A percentile compares a stretch with the other conserved stretches of the same genome.
phyloP scores from a whole-genome alignment of 768 basidiomycete species.

The Arthromyces matolae region DNA sequence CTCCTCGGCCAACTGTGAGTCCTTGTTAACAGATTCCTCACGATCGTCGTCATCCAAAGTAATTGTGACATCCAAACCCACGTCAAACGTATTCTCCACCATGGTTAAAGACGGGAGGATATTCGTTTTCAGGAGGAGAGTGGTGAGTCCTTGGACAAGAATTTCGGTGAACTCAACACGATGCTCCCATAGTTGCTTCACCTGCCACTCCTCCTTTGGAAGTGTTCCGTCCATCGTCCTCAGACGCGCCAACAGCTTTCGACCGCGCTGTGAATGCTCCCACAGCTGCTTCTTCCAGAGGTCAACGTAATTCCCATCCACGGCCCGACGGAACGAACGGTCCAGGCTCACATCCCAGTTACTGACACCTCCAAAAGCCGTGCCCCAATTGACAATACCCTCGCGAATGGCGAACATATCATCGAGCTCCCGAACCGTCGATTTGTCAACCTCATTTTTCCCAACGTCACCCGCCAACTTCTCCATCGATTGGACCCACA shows the following conservation, averaged over 20 bases:
- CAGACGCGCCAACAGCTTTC: not conserved
- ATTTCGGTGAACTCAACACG: slow-evolving; percentile 1
- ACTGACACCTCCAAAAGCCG: not conserved
- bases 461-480: too few species aligned
- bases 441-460: not conserved
- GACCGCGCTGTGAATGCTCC: not conserved
- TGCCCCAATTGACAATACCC: not conserved
- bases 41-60: too few species aligned
- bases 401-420: not conserved
- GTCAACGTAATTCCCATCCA: not conserved
- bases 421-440: not conserved
- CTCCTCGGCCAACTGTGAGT: too few species aligned
- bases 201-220: slow-evolving; percentile 1
- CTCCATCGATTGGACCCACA: too few species aligned
- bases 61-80: not conserved
- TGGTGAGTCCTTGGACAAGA: slow-evolving; percentile 1
- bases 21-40: too few species aligned
- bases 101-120: not conserved
- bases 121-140: not conserved
- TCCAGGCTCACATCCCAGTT: not conserved
- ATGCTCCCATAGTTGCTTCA: slow-evolving; percentile 3
- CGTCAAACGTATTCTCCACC: not conserved
- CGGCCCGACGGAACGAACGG: not conserved
- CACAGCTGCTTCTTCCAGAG: not conserved
- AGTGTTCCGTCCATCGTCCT: not conserved